Evolutionary conservation across 495 filamentous ascomycete species (phyloP), one percentile per base, ranked within the genome.

Genomic region (Penicillium roqueforti): DNA sequence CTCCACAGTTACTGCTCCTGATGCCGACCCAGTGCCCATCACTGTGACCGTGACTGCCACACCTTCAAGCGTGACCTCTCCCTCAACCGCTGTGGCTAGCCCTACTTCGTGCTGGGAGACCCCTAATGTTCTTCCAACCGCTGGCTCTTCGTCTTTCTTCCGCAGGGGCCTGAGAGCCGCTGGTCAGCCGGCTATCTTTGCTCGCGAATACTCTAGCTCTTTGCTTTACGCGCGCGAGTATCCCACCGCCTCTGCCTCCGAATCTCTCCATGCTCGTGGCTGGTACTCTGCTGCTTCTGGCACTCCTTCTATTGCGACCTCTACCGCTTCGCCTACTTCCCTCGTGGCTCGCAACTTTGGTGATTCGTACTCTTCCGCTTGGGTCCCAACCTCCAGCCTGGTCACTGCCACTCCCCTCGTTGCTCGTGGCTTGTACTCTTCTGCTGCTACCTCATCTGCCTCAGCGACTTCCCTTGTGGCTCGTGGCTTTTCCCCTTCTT

Each of bases 21-120:
- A 57, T 8, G 31, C 51, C 28, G 49, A 63, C 14, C 68, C 70
- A 40, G 59, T 61, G 23, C 56, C 70, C 16, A 58, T 72, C 54
- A 74, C 68, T 16, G 58, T 71, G 22, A 69, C 67, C 4, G 58
- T 73, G 14, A 67, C 68, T 31, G 54, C 62, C 22, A 68, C 62
- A 20, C 64, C 67, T 1, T 53, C 61, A 8, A 55, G 32, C 40
- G 31, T 39, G 6, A 23, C 55, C 5, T 42, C 16, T n/a, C 58
- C 61, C 29, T 60, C 67, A 16, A 57, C 60, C 18, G 18, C 43
- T 6, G 7, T 56, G 39, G 26, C 46, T 16, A 58, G 55, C 58
- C 41, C 62, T 25, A 59, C 61, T 40, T 56, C 61, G 3, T 16
- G 38, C 40, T 53, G 58, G 22, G 31, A 9, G 16, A 37, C 55